Conservation (phyloP, 495 filamentous ascomycete species). For the Cryomyces minteri region DNA sequence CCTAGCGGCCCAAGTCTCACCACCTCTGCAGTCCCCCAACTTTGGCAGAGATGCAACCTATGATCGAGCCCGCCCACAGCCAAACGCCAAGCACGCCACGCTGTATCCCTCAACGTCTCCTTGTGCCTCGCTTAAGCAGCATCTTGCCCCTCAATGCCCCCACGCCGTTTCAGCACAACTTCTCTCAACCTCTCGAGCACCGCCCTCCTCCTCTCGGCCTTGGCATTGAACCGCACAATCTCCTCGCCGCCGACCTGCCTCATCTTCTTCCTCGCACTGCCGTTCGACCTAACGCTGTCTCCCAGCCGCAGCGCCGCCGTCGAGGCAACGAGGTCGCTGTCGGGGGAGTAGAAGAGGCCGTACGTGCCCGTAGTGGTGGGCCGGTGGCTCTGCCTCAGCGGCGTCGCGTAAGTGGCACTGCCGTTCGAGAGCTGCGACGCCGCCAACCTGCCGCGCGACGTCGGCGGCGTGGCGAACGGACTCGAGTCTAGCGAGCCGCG, state of each 20-base stretch:
- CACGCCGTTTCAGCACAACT: slow-evolving; percentile 19
- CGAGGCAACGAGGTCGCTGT: slow-evolving; percentile 16
- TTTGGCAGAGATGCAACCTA: too few relatives aligned
- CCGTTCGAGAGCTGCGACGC: slow-evolving; percentile 12
- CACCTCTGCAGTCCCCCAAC: too few relatives aligned
- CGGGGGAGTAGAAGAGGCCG: slow-evolving; percentile 20
- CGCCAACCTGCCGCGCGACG: slow-evolving; percentile 22
- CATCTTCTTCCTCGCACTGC: slow-evolving; percentile 20
- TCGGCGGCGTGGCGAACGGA: slow-evolving; percentile 42
- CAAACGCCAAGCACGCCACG: too few relatives aligned
- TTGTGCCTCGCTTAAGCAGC: too few relatives aligned
- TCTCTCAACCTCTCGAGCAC: slow-evolving; percentile 27
- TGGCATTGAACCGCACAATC: slow-evolving; percentile 36
- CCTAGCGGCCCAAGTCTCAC: too few relatives aligned
- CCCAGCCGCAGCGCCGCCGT: slow-evolving; percentile 24
- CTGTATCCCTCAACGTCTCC: too few relatives aligned
- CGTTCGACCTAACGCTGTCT: slow-evolving; percentile 27
- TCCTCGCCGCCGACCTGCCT: slow-evolving; percentile 25
- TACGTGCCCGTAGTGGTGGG: slow-evolving; percentile 9
- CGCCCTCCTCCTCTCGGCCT: slow-evolving; percentile 32
- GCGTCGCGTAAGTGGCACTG: background rate
- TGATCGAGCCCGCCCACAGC: too few relatives aligned
- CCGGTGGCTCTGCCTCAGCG: slow-evolving; percentile 1
- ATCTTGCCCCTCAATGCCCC: too few relatives aligned
- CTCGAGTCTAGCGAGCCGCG: slow-evolving; percentile 26